These are phyloP conservation scores for Schizophyllum commune DNA, from an alignment of 1,284 basidiomycete species.

Conservation along the genomic window DNA sequence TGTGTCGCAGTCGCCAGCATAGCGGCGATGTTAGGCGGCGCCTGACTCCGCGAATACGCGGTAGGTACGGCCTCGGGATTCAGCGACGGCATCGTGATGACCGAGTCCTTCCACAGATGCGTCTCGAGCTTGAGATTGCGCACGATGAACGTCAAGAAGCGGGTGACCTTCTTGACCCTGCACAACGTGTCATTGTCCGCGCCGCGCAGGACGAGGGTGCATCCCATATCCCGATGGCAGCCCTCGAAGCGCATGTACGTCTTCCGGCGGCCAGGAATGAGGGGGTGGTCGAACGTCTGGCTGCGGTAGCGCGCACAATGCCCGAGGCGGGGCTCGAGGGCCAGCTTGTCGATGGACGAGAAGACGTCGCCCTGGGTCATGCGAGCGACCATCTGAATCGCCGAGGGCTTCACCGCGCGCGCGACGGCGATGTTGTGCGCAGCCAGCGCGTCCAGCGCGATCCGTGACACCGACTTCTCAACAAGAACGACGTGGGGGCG, in stretches of 20 bases:
- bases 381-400: constrained; percentile 81
- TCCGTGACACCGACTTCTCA: constrained; percentile 86
- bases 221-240: constrained; percentile 86
- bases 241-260: constrained; percentile 98
- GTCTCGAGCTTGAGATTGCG: constrained; percentile 92
- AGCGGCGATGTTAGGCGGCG: not conserved
- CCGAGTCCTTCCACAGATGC: constrained; percentile 90
- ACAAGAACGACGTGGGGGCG: constrained; percentile 92
- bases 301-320: constrained; percentile 85
- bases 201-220: constrained; percentile 91
- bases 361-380: constrained; percentile 96
- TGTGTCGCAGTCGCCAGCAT: not conserved
- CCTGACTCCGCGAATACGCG: not conserved
- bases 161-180: constrained; percentile 87
- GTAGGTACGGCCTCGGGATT: constrained; percentile 44
- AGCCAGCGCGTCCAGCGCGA: constrained; percentile 88
- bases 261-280: constrained; percentile 88
- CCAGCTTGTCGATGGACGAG: constrained; percentile 91
- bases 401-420: constrained; percentile 81
- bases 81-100: constrained; percentile 71
- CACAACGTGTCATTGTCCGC: constrained; percentile 73
- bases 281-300: constrained; percentile 90
- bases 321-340: constrained; percentile 85
- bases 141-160: constrained; percentile 88
- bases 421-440: constrained; percentile 89